phyloP scores from a whole-genome alignment of 176 grass and related monocot species.

The Ampelocalamus luodianensis region DNA sequence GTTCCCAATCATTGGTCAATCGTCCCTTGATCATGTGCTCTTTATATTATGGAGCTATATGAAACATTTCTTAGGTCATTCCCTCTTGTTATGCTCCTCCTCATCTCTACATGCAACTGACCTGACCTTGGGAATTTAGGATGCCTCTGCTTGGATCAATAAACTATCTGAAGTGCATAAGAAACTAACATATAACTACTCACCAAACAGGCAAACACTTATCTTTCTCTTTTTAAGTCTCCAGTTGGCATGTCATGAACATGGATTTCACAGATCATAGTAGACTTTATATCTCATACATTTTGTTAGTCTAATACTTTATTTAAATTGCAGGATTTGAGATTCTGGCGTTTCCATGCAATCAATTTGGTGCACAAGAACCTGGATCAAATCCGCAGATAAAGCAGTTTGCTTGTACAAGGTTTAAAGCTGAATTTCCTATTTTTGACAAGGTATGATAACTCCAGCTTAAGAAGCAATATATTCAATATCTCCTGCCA shows the following conservation, averaged over 20 bases:
- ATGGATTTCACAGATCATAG: background rate
- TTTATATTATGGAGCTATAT: background rate
- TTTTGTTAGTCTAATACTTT: conserved; percentile 34
- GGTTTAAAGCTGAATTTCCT: conserved; percentile 99
- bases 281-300: conserved; percentile 11
- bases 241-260: background rate
- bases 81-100: background rate
- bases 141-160: conserved; percentile 1
- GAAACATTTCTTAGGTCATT: background rate
- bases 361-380: conserved; percentile 98
- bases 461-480: background rate
- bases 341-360: conserved; percentile 97
- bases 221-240: background rate
- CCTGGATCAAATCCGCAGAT: conserved; percentile 94
- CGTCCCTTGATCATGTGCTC: background rate
- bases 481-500: background rate
- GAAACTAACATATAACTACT: background rate
- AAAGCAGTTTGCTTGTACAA: conserved; percentile 98
- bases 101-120: background rate
- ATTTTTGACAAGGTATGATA: conserved; percentile 94
- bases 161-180: background rate
- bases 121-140: background rate
- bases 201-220: background rate
- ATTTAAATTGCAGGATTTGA: conserved; percentile 78
- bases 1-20: background rate